Conservation (phyloP, 148 eudicot species). For the Agrostemma githago region DNA sequence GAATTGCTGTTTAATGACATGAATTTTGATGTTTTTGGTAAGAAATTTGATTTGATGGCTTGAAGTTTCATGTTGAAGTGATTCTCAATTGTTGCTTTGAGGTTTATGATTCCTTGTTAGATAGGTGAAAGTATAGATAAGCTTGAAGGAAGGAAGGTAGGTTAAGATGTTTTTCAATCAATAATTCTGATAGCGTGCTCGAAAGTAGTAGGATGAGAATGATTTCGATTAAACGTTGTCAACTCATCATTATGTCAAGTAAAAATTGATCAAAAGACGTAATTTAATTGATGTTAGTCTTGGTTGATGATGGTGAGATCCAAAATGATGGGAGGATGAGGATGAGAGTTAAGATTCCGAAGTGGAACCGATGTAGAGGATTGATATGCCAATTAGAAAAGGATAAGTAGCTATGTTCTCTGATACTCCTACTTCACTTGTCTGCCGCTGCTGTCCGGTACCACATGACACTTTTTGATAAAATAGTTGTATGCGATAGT, state of each 20-base stretch:
- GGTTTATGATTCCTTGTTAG: neutral
- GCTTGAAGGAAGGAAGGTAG: neutral
- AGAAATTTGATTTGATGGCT: slow-evolving; percentile 9
- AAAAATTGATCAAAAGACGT: neutral
- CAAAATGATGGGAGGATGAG: neutral
- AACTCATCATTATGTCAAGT: neutral
- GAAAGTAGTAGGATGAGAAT: neutral
- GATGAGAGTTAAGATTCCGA: neutral
- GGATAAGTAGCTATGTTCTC: no score
- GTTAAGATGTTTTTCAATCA: neutral
- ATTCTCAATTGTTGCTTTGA: neutral
- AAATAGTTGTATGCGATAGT: no score
- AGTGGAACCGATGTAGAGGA: neutral
- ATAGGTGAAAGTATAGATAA: neutral
- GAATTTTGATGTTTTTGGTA: slow-evolving; percentile 7
- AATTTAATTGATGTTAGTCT: neutral
- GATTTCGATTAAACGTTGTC: neutral
- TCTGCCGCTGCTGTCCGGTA: no score
- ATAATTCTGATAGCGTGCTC: neutral
- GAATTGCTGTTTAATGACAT: neutral
- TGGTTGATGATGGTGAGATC: neutral
- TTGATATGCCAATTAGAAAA: neutral
- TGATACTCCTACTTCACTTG: no score
- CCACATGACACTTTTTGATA: no score
- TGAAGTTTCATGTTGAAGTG: slow-evolving; percentile 2